phyloP scores from a whole-genome alignment of 1,139 yeast genomes.

The Pichia sp. region DNA sequence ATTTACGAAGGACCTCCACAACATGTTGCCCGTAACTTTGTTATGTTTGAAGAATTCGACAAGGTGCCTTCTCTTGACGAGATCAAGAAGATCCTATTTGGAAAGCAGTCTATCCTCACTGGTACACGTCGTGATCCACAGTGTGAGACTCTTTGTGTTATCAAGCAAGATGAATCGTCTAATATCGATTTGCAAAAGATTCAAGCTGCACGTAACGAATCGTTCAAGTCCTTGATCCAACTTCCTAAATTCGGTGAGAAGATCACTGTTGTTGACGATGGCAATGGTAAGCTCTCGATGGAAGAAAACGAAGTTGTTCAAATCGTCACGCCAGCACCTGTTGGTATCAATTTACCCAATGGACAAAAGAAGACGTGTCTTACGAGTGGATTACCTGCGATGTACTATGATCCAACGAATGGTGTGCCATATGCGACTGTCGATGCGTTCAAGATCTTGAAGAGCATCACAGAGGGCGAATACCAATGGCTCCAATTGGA shows the following conservation, averaged over 20 bases:
- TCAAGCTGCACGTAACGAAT: constrained; percentile 33
- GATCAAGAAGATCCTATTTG: constrained; percentile 53
- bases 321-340: constrained; percentile 64
- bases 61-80: constrained; percentile 35
- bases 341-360: constrained; percentile 72
- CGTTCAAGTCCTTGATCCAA: constrained; percentile 50
- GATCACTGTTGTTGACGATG: constrained; percentile 37
- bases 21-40: constrained; percentile 48
- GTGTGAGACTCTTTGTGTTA: constrained; percentile 52
- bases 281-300: constrained; percentile 29
- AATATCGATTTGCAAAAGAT: constrained; percentile 27
- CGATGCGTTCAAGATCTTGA: constrained; percentile 71
- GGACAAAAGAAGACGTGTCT: constrained; percentile 70
- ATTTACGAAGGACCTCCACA: constrained; percentile 66
- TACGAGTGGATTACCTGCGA: constrained; percentile 75
- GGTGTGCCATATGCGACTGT: constrained; percentile 86
- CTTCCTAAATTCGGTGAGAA: constrained; percentile 68
- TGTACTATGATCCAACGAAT: constrained; percentile 82
- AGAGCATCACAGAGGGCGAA: constrained; percentile 62
- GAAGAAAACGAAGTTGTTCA: constrained; percentile 45
- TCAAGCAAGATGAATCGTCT: constrained; percentile 41
- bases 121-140: constrained; percentile 54
- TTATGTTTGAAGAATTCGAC: constrained; percentile 47
- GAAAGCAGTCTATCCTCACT: constrained; percentile 54
- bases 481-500: constrained; percentile 69